These are phyloP conservation scores for Phoma herbarum DNA, from an alignment of 2,329 filamentous ascomycete species.

Conservation along the genomic window DNA sequence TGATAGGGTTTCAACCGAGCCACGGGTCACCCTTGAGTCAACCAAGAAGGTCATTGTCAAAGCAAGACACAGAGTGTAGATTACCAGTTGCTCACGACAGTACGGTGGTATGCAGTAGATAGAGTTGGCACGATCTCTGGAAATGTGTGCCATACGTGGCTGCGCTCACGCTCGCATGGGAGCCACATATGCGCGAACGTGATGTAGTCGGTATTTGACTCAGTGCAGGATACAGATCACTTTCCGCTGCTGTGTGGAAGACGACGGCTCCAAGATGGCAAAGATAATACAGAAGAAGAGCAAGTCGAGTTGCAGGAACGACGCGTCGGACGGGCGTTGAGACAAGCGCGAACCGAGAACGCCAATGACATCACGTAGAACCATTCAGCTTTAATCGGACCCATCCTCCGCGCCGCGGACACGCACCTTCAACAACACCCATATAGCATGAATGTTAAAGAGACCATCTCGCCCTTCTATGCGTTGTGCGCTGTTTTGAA, in stretches of 20 bases:
- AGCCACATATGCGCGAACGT: background rate
- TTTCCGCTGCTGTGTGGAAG: background rate
- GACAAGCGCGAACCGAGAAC: background rate
- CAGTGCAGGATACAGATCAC: background rate
- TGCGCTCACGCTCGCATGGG: background rate
- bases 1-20: background rate
- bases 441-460: background rate
- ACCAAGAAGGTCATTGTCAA: background rate
- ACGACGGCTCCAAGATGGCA: background rate
- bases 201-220: background rate
- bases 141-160: background rate
- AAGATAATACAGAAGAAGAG: background rate
- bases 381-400: background rate
- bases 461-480: background rate
- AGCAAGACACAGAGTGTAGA: background rate
- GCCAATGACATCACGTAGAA: background rate
- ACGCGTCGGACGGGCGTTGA: no score
- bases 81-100: background rate
- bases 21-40: background rate
- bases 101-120: background rate
- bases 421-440: background rate
- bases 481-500: conserved; percentile 3
- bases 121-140: background rate
- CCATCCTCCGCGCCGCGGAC: background rate
- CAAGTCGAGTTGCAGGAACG: background rate